phyloP scores from a whole-genome alignment of 805 yeast species.

The Clavispora santaluciae region DNA sequence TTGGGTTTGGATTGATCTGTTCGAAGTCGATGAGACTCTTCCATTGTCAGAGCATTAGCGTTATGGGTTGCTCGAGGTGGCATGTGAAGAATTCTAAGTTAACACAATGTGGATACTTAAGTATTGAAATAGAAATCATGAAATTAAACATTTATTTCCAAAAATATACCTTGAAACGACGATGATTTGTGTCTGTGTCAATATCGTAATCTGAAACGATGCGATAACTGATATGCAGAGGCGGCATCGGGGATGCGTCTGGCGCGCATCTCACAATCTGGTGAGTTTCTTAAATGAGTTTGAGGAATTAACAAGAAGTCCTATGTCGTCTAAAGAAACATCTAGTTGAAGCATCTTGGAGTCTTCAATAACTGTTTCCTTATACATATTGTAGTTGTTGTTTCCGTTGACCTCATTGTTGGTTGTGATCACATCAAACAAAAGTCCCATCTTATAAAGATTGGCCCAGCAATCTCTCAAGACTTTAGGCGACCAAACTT shows the following conservation, averaged over 20 bases:
- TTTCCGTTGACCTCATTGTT: conserved; percentile 35
- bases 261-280: conserved; percentile 13
- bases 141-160: no score
- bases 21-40: not conserved
- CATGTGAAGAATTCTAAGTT: not conserved
- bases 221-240: conserved; percentile 6
- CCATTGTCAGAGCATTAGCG: not conserved
- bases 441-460: conserved; percentile 49
- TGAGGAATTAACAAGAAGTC: conserved; percentile 18
- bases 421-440: conserved; percentile 44
- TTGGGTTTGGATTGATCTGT: conserved; percentile 13
- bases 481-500: conserved; percentile 57
- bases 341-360: conserved; percentile 49
- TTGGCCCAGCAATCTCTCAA: conserved; percentile 74
- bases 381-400: conserved; percentile 25
- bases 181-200: not conserved
- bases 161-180: not conserved
- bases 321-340: conserved; percentile 47
- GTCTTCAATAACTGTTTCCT: conserved; percentile 34
- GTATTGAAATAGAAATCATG: no score
- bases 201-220: not conserved
- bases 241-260: no score
- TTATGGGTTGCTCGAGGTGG: not conserved
- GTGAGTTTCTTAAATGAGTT: conserved; percentile 9
- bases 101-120: not conserved